These are phyloP conservation scores for Crataegus laevigata DNA, from an alignment of 306 rosid species.

Conservation along the genomic window DNA sequence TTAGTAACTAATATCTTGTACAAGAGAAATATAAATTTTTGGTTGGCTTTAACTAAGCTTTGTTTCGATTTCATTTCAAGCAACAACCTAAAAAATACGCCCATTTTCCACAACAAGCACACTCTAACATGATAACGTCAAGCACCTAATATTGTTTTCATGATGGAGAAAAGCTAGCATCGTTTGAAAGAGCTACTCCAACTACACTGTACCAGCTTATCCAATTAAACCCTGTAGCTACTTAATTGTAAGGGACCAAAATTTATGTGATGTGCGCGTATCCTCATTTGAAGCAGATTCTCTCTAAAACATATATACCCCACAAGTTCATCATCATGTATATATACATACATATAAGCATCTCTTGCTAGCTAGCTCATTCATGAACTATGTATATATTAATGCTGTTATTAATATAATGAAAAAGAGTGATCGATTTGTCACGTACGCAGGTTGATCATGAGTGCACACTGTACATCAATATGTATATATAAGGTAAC, in stretches of 20 bases:
- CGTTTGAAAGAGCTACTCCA: conserved; percentile 21
- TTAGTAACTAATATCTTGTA: not conserved
- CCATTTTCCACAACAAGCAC: conserved; percentile 1
- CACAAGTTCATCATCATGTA: conserved; percentile 5
- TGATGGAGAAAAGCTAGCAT: conserved; percentile 17
- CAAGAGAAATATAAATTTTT: not conserved
- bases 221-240: conserved; percentile 21
- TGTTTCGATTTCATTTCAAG: conserved; percentile 23
- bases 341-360: not conserved
- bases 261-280: conserved; percentile 15
- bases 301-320: conserved; percentile 22
- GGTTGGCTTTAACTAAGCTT: conserved; percentile 16
- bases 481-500: not conserved
- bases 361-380: not conserved
- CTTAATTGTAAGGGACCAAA: conserved; percentile 24
- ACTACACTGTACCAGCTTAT: conserved; percentile 14
- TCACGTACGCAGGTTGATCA: not conserved
- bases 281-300: conserved; percentile 21
- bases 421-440: not conserved
- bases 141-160: conserved; percentile 19
- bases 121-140: conserved; percentile 17
- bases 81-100: conserved; percentile 20
- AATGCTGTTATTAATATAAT: not conserved
- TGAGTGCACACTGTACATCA: conserved; percentile 7
- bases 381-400: not conserved